Base-by-base conservation (phyloP, 768 basidiomycete species). In the Wakefieldia striispora region DNA sequence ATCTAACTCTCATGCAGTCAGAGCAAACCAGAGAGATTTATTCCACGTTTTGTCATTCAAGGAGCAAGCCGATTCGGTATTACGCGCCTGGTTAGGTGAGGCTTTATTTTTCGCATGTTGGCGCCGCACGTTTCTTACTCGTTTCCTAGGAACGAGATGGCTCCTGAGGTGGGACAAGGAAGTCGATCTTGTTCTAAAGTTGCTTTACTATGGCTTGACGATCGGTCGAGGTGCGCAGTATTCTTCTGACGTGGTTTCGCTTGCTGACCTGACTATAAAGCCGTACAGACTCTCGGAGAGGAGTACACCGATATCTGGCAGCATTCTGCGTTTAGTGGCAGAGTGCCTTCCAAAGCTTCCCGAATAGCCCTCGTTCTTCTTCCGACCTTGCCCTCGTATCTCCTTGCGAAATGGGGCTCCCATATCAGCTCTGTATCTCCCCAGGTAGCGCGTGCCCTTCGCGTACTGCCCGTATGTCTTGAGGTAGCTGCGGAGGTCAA, bases 281-380 rank as follows among this genome's bases (percentile, higher is more conserved):
- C 84, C 14, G 78, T 76, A 10, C 91, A 93, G 67, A 91, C 87
- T 4, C 74, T 93, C 1, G 91, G 91, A n/a, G 91, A 94, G 66
- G 91, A 94, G 62, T 94, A 94, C 59, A 91, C 89, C 1, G 86
- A 87, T 59, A 83, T 88, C 29, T 89, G 90, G 87, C 81, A 84
- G 55, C 80, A 83, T 49, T 81, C 84, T 11, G 62, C 72, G 3
- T 68, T 65, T 24, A 70, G 66, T 1, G 56, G 63, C 17, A 49
- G 64, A 27, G 57, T 75, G 19, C 85, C 82, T 3, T 72, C 82
- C 13, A 65, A 56, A 19, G 61, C 61, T 43, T 61, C 72, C 9
- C 79, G 86, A 19, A 64, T 74, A 14, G 73, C 75, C 3, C 73
- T 90, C 11, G 73, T 91, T 50, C 68, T 90, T n/a, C 70, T 88